Percentiles rank a stretch among this genome's conserved stretches.
These are phyloP conservation scores for Colletotrichum lini DNA, from an alignment of 2,329 filamentous ascomycete genomes.

Conservation along the genomic window DNA sequence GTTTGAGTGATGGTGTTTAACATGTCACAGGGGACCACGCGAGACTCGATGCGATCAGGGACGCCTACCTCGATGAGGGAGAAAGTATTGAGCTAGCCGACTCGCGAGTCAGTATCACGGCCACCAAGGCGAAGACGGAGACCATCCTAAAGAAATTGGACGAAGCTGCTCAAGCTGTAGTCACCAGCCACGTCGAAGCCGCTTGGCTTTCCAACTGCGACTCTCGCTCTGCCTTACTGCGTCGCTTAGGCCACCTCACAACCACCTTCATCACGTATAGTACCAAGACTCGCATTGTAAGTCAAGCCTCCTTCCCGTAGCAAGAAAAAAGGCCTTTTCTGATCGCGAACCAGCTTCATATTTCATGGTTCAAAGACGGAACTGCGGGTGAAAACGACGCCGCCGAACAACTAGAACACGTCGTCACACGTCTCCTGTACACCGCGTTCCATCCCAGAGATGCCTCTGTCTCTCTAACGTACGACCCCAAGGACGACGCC, in stretches of 20 bases:
- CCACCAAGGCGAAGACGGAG: constrained; percentile 54
- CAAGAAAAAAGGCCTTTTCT: neutral
- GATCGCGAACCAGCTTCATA: constrained; percentile 35
- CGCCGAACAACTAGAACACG: constrained; percentile 40
- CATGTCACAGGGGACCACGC: constrained; percentile 14
- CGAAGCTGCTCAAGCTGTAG: constrained; percentile 15
- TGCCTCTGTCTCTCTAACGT: constrained; percentile 1
- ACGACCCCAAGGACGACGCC: neutral
- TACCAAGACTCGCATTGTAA: constrained; percentile 2
- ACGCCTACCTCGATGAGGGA: constrained; percentile 41
- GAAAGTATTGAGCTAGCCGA: constrained; percentile 55
- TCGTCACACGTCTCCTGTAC: constrained; percentile 39
- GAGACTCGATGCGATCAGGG: constrained; percentile 47
- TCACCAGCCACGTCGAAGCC: constrained; percentile 46
- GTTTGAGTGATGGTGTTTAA: neutral
- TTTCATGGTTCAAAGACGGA: constrained; percentile 40
- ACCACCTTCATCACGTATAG: constrained; percentile 44
- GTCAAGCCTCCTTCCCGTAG: neutral
- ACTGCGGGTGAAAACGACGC: constrained; percentile 18
- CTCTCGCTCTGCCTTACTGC: constrained; percentile 48
- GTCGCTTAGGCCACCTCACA: constrained; percentile 56
- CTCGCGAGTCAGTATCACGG: constrained; percentile 53
- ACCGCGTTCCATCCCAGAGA: constrained; percentile 20
- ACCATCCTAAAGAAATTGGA: constrained; percentile 50
- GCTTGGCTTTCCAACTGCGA: constrained; percentile 45